phyloP scores from a whole-genome alignment of 768 basidiomycete species.

The Mycena galopus region DNA sequence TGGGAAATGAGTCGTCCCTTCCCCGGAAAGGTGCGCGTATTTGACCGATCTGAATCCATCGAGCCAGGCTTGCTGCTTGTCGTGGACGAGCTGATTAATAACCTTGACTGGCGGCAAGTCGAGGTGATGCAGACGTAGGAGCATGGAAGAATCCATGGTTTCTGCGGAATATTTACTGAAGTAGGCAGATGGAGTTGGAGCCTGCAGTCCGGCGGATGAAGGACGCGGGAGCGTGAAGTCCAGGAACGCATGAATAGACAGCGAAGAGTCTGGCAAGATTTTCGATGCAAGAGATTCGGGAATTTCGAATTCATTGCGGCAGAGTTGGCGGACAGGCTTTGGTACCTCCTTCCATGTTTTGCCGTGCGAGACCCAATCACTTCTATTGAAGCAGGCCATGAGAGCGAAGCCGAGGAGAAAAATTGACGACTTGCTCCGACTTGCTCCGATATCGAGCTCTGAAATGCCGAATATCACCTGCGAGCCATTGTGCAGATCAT shows the following conservation, averaged over 20 bases:
- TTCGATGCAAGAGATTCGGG: background rate
- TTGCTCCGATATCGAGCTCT: too few relatives aligned
- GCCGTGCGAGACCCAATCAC: background rate
- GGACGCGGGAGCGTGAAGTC: constrained; percentile 3
- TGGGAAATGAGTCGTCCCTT: background rate
- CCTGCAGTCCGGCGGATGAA: background rate
- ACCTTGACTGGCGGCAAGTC: constrained; percentile 4
- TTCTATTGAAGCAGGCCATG: too few relatives aligned
- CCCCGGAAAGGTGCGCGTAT: constrained; percentile 3
- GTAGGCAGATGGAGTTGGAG: background rate
- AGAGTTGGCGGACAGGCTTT: too few relatives aligned
- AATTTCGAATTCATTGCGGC: too few relatives aligned
- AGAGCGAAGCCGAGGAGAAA: background rate
- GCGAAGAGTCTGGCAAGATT: background rate
- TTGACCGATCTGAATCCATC: constrained; percentile 13
- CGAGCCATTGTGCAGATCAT: too few relatives aligned
- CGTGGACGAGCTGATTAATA: background rate
- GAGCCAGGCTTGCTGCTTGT: constrained; percentile 5
- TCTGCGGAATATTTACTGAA: constrained; percentile 8
- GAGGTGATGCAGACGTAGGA: constrained; percentile 4
- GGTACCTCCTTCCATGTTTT: too few relatives aligned
- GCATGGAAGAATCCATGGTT: background rate
- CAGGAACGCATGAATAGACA: constrained; percentile 3
- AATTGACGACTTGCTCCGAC: background rate
- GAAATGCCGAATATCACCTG: too few relatives aligned